phyloP scores from a whole-genome alignment of 73 alveolate genomes.

The Paramecium caudatum region DNA sequence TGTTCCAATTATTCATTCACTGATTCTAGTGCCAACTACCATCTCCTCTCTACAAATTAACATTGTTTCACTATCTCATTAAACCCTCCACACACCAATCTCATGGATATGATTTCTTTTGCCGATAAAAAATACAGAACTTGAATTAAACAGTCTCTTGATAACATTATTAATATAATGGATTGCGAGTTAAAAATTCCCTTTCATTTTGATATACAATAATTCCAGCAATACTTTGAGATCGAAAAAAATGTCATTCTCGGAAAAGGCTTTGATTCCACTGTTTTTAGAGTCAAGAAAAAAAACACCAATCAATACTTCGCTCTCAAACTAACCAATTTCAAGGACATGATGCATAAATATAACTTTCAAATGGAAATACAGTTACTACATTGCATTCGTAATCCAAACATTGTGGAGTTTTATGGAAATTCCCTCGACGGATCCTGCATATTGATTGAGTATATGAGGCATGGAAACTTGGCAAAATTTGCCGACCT shows the following conservation, averaged over 20 bases:
- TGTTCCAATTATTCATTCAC: too few relatives aligned
- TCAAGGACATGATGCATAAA: background rate
- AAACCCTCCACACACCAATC: background rate
- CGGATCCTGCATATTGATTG: background rate
- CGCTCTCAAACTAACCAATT: constrained; percentile 1
- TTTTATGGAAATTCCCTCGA: constrained; percentile 19
- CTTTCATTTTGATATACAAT: background rate
- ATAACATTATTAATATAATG: background rate
- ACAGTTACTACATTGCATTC: background rate
- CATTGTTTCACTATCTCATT: too few relatives aligned
- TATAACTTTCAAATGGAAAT: constrained; percentile 1
- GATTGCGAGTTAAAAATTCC: background rate
- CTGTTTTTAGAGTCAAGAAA: background rate
- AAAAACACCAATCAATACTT: background rate
- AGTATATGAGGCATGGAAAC: constrained; percentile 33
- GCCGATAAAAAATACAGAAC: background rate
- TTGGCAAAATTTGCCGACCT: background rate
- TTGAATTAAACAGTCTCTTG: background rate
- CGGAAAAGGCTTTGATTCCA: constrained; percentile 46
- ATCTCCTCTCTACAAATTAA: too few relatives aligned
- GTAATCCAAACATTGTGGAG: constrained; percentile 5
- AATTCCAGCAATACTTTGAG: background rate
- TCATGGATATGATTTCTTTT: background rate
- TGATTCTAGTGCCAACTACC: too few relatives aligned
- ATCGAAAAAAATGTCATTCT: background rate